Percentiles rank a stretch among this genome's conserved stretches.
phyloP scores from a whole-genome alignment of 495 filamentous ascomycete species.

The Tetracladium setigerum region DNA sequence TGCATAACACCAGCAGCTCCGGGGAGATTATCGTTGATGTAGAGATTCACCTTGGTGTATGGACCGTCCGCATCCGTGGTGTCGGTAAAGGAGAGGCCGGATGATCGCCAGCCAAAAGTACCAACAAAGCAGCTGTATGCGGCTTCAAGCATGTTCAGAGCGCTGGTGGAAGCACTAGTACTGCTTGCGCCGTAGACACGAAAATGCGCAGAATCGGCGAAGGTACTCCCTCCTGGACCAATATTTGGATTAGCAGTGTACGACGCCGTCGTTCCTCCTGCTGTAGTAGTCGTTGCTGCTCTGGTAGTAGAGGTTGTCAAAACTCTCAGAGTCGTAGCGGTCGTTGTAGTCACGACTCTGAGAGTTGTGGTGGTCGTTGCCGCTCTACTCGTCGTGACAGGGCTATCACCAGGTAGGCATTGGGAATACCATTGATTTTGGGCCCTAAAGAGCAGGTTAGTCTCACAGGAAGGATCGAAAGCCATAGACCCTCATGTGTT shows the following conservation, averaged over 20 bases:
- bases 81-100: slow-evolving; percentile 31
- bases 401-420: no score
- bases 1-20: slow-evolving; percentile 35
- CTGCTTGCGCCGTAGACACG: slow-evolving; percentile 28
- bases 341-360: no score
- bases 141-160: slow-evolving; percentile 31
- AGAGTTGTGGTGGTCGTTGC: no score
- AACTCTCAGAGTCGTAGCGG: no score
- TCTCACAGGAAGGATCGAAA: no score
- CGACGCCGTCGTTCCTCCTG: no score
- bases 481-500: no score
- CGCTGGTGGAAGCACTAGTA: slow-evolving; percentile 21
- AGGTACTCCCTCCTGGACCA: slow-evolving; percentile 28
- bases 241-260: slow-evolving; percentile 32
- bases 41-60: slow-evolving; percentile 38
- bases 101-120: slow-evolving; percentile 32
- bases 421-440: no score
- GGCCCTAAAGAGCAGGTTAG: no score
- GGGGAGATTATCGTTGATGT: slow-evolving; percentile 26
- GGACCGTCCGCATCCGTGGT: slow-evolving; percentile 25
- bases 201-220: slow-evolving; percentile 38
- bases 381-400: no score
- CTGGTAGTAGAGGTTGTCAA: no score
- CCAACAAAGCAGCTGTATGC: slow-evolving; percentile 37
- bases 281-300: no score